phyloP scores from a whole-genome alignment of 73 alveolate genomes.

The Tetrahymena borealis region DNA sequence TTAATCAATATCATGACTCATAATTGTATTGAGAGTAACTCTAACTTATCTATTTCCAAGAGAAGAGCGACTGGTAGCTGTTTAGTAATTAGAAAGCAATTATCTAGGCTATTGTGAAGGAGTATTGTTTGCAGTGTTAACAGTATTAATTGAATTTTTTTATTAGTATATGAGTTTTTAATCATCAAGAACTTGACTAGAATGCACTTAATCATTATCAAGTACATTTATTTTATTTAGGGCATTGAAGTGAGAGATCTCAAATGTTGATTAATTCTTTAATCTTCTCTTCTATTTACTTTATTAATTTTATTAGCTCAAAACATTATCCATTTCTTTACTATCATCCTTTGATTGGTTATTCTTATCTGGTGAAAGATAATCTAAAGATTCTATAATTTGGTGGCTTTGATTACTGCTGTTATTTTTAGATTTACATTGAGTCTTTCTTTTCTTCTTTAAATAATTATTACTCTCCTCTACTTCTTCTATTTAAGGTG shows the following conservation, averaged over 20 bases:
- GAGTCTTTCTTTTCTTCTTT: too few species aligned
- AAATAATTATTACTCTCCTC: too few species aligned
- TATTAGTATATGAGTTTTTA: neutral
- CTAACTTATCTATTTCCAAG: neutral
- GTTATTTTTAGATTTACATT: too few species aligned
- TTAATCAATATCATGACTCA: neutral
- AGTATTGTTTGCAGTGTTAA: too few species aligned
- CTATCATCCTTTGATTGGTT: too few species aligned
- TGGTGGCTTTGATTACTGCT: too few species aligned
- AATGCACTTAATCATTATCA: neutral
- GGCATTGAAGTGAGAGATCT: neutral
- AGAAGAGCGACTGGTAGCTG: neutral
- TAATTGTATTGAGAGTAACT: neutral
- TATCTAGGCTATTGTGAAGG: neutral
- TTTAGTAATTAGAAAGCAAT: neutral
- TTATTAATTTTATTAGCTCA: neutral
- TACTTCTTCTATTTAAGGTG: too few species aligned
- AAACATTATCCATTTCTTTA: too few species aligned
- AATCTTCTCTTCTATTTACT: neutral
- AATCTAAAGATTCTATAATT: too few species aligned
- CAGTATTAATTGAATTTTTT: neutral
- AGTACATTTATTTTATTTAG: neutral
- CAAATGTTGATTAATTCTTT: neutral
- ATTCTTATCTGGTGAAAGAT: too few species aligned
- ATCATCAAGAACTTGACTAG: neutral